Conservation (phyloP, 73 alveolate genomes). For the Tetrahymena malaccensis region DNA sequence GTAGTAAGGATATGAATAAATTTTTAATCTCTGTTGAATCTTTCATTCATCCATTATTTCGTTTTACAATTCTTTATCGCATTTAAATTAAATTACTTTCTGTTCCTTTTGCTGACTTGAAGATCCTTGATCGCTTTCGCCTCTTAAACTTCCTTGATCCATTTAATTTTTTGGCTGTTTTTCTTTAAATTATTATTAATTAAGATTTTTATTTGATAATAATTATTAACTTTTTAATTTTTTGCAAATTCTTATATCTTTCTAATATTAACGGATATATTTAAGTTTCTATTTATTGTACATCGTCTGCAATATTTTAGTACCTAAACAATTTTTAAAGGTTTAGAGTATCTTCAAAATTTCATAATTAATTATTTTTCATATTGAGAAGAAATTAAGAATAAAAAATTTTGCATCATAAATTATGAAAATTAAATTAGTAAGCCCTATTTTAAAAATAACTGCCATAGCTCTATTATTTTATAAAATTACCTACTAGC, state of each 20-base stretch:
- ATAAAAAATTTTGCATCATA: background rate
- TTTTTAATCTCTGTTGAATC: background rate
- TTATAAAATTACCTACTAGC: too few relatives aligned
- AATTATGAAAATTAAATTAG: background rate
- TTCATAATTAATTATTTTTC: background rate
- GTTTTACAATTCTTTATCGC: background rate
- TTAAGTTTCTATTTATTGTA: background rate
- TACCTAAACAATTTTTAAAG: background rate
- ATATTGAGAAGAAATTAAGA: background rate
- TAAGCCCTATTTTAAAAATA: background rate
- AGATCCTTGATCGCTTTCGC: background rate
- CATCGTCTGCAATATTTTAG: background rate
- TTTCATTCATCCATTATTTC: background rate
- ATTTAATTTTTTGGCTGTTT: background rate
- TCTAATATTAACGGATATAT: background rate
- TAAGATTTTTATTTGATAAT: background rate
- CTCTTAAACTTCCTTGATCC: background rate
- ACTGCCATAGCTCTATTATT: background rate
- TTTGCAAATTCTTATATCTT: background rate
- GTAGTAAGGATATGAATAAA: background rate
- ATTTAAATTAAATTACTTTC: background rate
- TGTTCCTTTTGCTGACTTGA: background rate
- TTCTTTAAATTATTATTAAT: background rate
- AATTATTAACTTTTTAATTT: too few relatives aligned
- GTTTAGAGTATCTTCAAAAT: background rate